Conservation (phyloP, 768 basidiomycete species). For the Lactifluus pinguis region DNA sequence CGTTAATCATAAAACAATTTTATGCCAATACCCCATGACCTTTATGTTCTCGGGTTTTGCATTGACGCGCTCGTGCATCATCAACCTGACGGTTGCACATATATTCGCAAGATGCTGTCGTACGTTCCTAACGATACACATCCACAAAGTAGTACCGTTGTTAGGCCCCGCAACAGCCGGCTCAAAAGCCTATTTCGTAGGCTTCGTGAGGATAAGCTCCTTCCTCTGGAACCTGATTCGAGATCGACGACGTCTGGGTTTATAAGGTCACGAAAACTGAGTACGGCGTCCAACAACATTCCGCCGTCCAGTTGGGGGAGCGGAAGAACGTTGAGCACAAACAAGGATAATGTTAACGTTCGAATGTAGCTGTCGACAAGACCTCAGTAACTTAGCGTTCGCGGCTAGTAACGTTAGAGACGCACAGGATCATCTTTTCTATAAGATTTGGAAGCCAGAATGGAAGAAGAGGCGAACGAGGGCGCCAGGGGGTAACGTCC, state of each 20-base stretch:
- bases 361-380: slow-evolving; percentile 41
- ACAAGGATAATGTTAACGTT: slow-evolving; percentile 67
- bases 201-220: background rate
- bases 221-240: slow-evolving; percentile 5
- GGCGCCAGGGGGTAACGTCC: slow-evolving; percentile 38
- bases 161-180: background rate
- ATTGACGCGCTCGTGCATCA: background rate
- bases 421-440: slow-evolving; percentile 47
- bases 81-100: slow-evolving; percentile 2
- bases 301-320: slow-evolving; percentile 63
- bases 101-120: slow-evolving; percentile 3
- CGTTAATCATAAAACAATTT: slow-evolving; percentile 1
- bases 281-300: slow-evolving; percentile 38
- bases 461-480: slow-evolving; percentile 36
- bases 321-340: slow-evolving; percentile 75
- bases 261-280: slow-evolving; percentile 11
- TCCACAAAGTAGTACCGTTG: slow-evolving; percentile 3
- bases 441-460: slow-evolving; percentile 31
- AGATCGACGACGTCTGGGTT: background rate
- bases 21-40: slow-evolving; percentile 9
- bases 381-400: background rate
- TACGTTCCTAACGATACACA: slow-evolving; percentile 4
- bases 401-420: slow-evolving; percentile 9
- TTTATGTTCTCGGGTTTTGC: background rate
- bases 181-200: slow-evolving; percentile 8